phyloP scores from a whole-genome alignment of 169 alveolate genomes.

The Amoebophrya sp. region DNA sequence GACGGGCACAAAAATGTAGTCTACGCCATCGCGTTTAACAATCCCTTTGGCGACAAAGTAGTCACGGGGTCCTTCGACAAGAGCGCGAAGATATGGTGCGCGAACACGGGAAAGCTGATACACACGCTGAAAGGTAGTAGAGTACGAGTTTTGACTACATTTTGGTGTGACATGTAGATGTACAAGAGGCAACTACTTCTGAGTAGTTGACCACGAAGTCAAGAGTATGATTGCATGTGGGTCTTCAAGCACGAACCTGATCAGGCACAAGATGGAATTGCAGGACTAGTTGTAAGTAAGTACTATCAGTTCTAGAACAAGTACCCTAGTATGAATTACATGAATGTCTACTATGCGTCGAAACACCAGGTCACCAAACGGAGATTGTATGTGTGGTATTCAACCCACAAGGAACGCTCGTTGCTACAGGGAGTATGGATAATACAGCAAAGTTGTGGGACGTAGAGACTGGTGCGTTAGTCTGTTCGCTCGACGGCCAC shows the following conservation, averaged over 20 bases:
- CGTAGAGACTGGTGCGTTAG: conserved; percentile 70
- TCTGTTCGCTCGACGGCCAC: conserved; percentile 63
- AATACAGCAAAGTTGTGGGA: conserved; percentile 76
- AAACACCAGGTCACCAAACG: conserved; percentile 63
- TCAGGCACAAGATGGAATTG: too few relatives aligned
- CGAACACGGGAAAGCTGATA: conserved; percentile 54
- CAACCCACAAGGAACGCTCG: conserved; percentile 61
- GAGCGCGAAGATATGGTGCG: conserved; percentile 66
- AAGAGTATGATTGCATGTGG: too few relatives aligned
- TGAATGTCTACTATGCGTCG: too few relatives aligned
- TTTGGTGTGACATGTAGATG: conserved; percentile 55
- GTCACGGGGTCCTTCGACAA: conserved; percentile 65
- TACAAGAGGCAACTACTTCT: too few relatives aligned
- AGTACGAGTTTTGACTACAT: conserved; percentile 63
- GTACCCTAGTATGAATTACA: too few relatives aligned
- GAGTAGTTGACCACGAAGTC: too few relatives aligned
- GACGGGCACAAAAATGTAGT: conserved; percentile 79
- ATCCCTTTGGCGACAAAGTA: conserved; percentile 75
- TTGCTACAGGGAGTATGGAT: conserved; percentile 57
- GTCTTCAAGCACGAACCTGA: too few relatives aligned
- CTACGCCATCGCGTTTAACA: conserved; percentile 77
- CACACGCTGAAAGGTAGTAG: conserved; percentile 58
- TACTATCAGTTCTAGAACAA: too few relatives aligned
- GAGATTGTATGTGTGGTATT: conserved; percentile 64
- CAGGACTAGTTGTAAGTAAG: too few relatives aligned